A percentile compares a stretch with the other conserved stretches of the same genome.
These are phyloP conservation scores for Boletus tomentosulus DNA, from an alignment of 768 basidiomycete species.

Conservation along the genomic window DNA sequence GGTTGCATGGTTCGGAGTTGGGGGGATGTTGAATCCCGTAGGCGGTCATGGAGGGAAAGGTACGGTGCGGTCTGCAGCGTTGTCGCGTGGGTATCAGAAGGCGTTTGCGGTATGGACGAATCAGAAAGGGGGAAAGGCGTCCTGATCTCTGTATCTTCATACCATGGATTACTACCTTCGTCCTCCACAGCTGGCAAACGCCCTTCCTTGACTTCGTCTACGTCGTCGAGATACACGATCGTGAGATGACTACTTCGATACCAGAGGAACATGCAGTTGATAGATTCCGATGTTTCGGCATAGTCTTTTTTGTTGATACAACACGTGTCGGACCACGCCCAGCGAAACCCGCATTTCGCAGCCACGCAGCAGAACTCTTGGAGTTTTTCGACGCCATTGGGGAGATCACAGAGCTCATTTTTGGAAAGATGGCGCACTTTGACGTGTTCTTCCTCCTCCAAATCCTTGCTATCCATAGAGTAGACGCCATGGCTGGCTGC, in stretches of 20 bases:
- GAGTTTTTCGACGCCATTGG: conserved; percentile 17
- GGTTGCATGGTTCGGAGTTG: conserved; percentile 8
- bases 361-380: conserved; percentile 28
- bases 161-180: conserved; percentile 7
- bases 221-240: conserved; percentile 27
- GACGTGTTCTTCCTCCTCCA: background rate
- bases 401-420: background rate
- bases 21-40: background rate
- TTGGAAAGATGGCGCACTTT: background rate
- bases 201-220: conserved; percentile 19
- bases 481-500: conserved; percentile 15
- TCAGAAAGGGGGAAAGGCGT: conserved; percentile 8
- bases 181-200: conserved; percentile 5
- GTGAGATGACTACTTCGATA: conserved; percentile 25
- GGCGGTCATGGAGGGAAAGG: conserved; percentile 10
- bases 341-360: conserved; percentile 29
- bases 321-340: conserved; percentile 30
- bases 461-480: conserved; percentile 3
- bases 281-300: conserved; percentile 25
- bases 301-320: conserved; percentile 25
- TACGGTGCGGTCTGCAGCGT: background rate
- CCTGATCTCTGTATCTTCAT: conserved; percentile 15
- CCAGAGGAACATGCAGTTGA: conserved; percentile 30
- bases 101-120: background rate
- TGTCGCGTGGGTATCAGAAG: conserved; percentile 1